Base-by-base conservation (phyloP, 306 rosid species). In the Abrus precatorius region DNA sequence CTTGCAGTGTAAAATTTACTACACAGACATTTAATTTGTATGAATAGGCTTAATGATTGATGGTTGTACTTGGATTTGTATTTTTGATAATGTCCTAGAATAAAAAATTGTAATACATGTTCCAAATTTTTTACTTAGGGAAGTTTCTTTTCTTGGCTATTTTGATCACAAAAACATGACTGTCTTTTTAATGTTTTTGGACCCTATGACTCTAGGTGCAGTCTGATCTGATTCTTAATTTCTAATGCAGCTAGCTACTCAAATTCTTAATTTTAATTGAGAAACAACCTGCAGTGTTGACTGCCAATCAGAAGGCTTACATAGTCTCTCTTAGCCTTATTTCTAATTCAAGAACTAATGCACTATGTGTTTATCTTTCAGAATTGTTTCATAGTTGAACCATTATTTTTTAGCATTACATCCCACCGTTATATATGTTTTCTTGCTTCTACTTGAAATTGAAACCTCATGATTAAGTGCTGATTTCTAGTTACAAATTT, bases 401-500 rank as follows among this genome's bases (percentile, higher is more conserved):
- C 43, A 28, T 33, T 74, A 50, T 32, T 36, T 60, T 27, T 47
- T 52, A 50, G 67, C 49, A 43, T 75, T 49, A 27, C 63, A 34
- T 33, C 44, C 49, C n/a, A 20, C 9, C 11, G n/a, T 2, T 56
- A 9, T 32, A 28, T n/a, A 34, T 70, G 43, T 44, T 40, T 43
- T 55, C 27, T 70, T 62, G 50, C 38, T 32, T 69, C 3, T 64
- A 27, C 13, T 75, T 50, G 62, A 66, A 53, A 75, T 59, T 44
- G 40, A 47, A 45, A 55, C 34, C 48, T 38, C 33, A 5, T 38
- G 73, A 36, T 53, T 47, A 29, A 60, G 8, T 86, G 70, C 68
- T 84, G 33, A 82, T 59, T 77, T 71, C 59, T 75, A 45, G 72
- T 83, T 81, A 69, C 81, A 41, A 11, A 63, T 76, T 80, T 85